These are phyloP conservation scores for Debaryomyces sp. DNA, from an alignment of 1,139 yeast species.

Conservation along the genomic window DNA sequence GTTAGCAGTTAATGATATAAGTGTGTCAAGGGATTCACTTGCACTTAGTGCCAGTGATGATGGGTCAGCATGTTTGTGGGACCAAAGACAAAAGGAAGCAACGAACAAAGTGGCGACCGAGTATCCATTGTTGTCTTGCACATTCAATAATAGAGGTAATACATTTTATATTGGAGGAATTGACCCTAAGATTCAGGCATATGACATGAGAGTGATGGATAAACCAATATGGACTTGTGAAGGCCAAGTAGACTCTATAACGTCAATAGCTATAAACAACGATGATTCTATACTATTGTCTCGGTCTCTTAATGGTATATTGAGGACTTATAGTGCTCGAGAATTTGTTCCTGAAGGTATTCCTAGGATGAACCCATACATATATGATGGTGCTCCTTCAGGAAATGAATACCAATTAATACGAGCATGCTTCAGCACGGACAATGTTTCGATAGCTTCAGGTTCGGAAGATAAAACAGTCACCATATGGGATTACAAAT, in stretches of 20 bases:
- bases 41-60: constrained; percentile 67
- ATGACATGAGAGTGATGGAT: constrained; percentile 50
- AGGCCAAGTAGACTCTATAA: constrained; percentile 53
- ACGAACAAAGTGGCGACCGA: constrained; percentile 42
- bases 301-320: constrained; percentile 58
- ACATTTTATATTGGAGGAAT: constrained; percentile 64
- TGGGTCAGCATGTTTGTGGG: constrained; percentile 65
- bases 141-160: constrained; percentile 38
- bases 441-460: constrained; percentile 43
- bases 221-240: constrained; percentile 49
- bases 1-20: constrained; percentile 59
- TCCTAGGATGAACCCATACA: constrained; percentile 43
- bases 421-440: constrained; percentile 48
- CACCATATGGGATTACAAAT: constrained; percentile 62
- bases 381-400: constrained; percentile 62
- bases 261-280: constrained; percentile 53
- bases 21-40: constrained; percentile 29
- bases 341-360: constrained; percentile 40
- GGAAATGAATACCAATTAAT: constrained; percentile 57
- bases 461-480: constrained; percentile 67
- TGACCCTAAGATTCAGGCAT: constrained; percentile 62
- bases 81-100: constrained; percentile 53
- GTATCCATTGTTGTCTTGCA: constrained; percentile 63
- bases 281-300: constrained; percentile 55
- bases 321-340: constrained; percentile 59